These are phyloP conservation scores for Yamadazyma taylorii DNA, from an alignment of 1,139 yeast species.

Conservation along the genomic window DNA sequence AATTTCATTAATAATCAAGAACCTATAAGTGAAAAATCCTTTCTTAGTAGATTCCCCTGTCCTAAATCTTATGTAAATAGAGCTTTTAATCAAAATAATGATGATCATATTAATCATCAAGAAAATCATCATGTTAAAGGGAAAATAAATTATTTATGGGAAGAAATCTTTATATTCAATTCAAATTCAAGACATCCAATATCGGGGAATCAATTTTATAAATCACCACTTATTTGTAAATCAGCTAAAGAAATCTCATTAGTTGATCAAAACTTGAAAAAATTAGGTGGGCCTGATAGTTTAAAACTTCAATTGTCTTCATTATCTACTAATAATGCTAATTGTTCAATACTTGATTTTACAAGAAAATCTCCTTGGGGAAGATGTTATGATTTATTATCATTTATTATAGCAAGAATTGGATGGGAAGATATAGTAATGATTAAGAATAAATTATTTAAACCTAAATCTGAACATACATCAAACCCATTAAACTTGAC, in stretches of 20 bases:
- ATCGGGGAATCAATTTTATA: slow-evolving; percentile 35
- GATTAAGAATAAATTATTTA: slow-evolving; percentile 23
- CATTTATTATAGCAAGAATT: slow-evolving; percentile 35
- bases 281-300: slow-evolving; percentile 30
- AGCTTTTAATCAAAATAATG: slow-evolving; percentile 6
- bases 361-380: slow-evolving; percentile 44
- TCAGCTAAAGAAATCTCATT: slow-evolving; percentile 37
- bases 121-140: slow-evolving; percentile 15
- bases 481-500: neutral
- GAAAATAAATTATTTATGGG: slow-evolving; percentile 35
- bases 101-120: neutral
- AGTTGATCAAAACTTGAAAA: slow-evolving; percentile 34
- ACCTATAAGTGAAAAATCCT: slow-evolving; percentile 32
- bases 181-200: slow-evolving; percentile 38
- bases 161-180: slow-evolving; percentile 29
- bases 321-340: slow-evolving; percentile 31
- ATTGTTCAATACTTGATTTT: slow-evolving; percentile 35
- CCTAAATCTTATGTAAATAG: slow-evolving; percentile 19
- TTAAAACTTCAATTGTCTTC: slow-evolving; percentile 30
- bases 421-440: slow-evolving; percentile 42
- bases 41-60: slow-evolving; percentile 33
- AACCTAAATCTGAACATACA: slow-evolving; percentile 7
- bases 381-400: slow-evolving; percentile 38
- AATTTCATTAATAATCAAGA: slow-evolving; percentile 24
- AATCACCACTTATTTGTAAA: slow-evolving; percentile 36